Base-by-base conservation (phyloP, 768 basidiomycete genomes). In the Hydnomerulius pinastri region DNA sequence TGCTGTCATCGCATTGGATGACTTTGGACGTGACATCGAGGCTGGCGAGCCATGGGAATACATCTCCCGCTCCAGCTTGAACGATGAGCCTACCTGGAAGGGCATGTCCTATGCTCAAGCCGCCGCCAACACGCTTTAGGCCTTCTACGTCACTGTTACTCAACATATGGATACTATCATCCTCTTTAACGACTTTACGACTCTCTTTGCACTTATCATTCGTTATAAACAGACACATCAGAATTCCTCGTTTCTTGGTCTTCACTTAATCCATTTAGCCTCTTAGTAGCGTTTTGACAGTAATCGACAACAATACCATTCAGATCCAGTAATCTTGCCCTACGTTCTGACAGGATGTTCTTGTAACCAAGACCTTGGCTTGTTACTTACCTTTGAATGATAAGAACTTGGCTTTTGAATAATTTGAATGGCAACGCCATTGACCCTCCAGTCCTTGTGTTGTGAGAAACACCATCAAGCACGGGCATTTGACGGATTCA, bases 81-180 rank as follows among this genome's bases (percentile, higher is more conserved):
- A 53, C 28, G 64, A 69, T 10, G 64, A 62, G 7, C 50, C 62
- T 36, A 43, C 56, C 37, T 67, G 66, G 65, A 62, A 59, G 62
- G 64, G 60, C 48, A 62, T 67, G 48, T 69, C 67, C 8, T 68
- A 68, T 38, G 67, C 67, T 12, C 64, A 68, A 42, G 67, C 52
- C 2, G 68, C 44, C 40, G 56, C 43, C 24, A 55, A 54, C 33
- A 58, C 65, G 25, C 55, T 66, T 55, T 66, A 52, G 33, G 15
- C 30, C 13, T 27, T 25, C 29, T 21, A 39, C 42, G 39, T 38
- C 21, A 17, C 5, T 13, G 48, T 38, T 10, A 25, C 42, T 33
- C 5, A 24, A 48, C 25, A 13, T 48, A 47, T 40, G 18, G 35
- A 45, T 25, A 59, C 6, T 30, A 42, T 36, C 23, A 47, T 4